These are phyloP conservation scores for Castanopsis chinensis DNA, from an alignment of 306 rosid species.

Conservation along the genomic window DNA sequence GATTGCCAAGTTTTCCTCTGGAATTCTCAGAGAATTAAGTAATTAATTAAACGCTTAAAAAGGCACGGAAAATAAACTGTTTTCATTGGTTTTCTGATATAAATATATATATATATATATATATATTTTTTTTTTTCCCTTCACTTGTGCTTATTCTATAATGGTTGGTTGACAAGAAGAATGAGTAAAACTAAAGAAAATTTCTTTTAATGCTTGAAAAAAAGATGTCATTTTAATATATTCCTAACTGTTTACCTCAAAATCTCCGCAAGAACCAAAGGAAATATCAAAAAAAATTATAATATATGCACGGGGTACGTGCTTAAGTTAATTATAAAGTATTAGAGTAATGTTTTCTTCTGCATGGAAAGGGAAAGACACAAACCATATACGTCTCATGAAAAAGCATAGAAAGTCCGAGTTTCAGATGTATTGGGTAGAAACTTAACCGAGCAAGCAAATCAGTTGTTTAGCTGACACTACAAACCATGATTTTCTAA, in stretches of 20 bases:
- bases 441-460: slow-evolving; percentile 65
- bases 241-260: not conserved
- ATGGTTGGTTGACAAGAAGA: not conserved
- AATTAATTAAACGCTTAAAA: not conserved
- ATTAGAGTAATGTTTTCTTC: slow-evolving; percentile 1
- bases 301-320: not conserved
- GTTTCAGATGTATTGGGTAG: slow-evolving; percentile 76
- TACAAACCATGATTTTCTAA: slow-evolving; percentile 29
- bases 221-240: not conserved
- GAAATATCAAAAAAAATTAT: not conserved
- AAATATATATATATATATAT: too few species aligned
- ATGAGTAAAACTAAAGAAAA: not conserved
- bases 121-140: too few species aligned
- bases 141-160: not conserved
- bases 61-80: not conserved
- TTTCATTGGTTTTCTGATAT: not conserved
- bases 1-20: not conserved
- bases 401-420: slow-evolving; percentile 49
- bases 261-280: not conserved
- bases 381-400: slow-evolving; percentile 35
- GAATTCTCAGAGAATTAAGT: not conserved
- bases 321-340: not conserved
- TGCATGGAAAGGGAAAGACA: slow-evolving; percentile 20
- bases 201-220: not conserved
- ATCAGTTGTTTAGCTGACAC: slow-evolving; percentile 72